A percentile compares a stretch with the other conserved stretches of the same genome.
These are phyloP conservation scores for Turnera subulata DNA, from an alignment of 345 rosid species.

Conservation along the genomic window DNA sequence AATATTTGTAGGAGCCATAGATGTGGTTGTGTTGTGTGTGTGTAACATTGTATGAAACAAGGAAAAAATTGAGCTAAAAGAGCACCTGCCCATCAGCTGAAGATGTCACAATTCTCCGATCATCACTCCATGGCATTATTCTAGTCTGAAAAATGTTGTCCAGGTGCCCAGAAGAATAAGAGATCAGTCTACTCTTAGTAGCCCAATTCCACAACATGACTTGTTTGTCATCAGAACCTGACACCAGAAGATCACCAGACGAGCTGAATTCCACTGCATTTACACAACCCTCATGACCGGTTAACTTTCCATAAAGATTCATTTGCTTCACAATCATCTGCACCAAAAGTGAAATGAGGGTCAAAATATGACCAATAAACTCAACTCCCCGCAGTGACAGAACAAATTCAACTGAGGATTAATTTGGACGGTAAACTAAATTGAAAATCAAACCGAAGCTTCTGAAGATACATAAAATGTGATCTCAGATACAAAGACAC, in stretches of 20 bases:
- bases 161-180: slow-evolving; percentile 54
- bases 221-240: slow-evolving; percentile 58
- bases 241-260: slow-evolving; percentile 51
- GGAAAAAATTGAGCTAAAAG: not conserved
- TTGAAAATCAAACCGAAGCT: no score
- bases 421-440: no score
- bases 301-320: slow-evolving; percentile 42
- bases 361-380: no score
- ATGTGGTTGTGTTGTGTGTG: no score
- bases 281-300: slow-evolving; percentile 59
- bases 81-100: slow-evolving; percentile 62
- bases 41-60: no score
- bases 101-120: slow-evolving; percentile 47
- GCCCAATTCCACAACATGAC: slow-evolving; percentile 52
- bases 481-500: no score
- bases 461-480: no score
- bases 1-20: no score
- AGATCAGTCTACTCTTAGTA: slow-evolving; percentile 18
- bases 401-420: no score
- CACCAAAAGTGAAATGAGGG: slow-evolving; percentile 11
- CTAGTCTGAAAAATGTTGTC: slow-evolving; percentile 55
- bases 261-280: slow-evolving; percentile 50
- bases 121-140: slow-evolving; percentile 53
- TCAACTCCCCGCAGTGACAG: no score
- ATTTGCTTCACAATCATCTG: slow-evolving; percentile 43